Base-by-base conservation (phyloP, 345 rosid species). In the Orychophragmus violaceus region DNA sequence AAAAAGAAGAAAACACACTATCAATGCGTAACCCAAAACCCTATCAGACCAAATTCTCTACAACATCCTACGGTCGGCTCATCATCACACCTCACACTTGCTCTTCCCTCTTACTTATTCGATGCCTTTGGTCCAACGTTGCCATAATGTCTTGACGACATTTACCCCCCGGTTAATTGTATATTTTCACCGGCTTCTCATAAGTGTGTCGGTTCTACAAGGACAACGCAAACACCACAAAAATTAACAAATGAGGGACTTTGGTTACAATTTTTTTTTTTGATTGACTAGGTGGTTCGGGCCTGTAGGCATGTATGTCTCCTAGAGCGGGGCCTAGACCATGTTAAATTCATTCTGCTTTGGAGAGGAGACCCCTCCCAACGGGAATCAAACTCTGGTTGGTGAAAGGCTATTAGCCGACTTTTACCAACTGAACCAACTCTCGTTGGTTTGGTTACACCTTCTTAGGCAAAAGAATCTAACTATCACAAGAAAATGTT, bases 141-240 rank as follows among this genome's bases (percentile, higher is more conserved):
- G 9, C 62, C 51, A 55, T 25, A 36, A 57, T 27, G 64, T 66
- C 67, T 44, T 10, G 6, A 10, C 6, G 68, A 58, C 67, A n/a
- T 9, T 72, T 29, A 29, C 36, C 4, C 9, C 0, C 2, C 16
- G 14, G 37, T 82, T 83, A 88, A 58, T 86, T 86, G 79, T 84
- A 83, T 68, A 88, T 88, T 81, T 84, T 86, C 67, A 88, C 88
- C 2, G 96, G 87, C 81, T 84, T 88, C 80, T 84, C 90, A 36
- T 67, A 79, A 3, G 87, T 69, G 76, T 81, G 90, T 27, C 88
- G 92, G 77, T 80, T 84, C 96, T 86, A 85, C 77, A 81, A 67
- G 29, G 6, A 70, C 62, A 30, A 36, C 19, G 16, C 46, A 16
- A 27, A 5, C 11, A 24, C 7, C 1, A 39, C 5, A 19, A 8